Base-by-base conservation (phyloP, 23 red algal genomes). In the Gracilaria domingensis region DNA sequence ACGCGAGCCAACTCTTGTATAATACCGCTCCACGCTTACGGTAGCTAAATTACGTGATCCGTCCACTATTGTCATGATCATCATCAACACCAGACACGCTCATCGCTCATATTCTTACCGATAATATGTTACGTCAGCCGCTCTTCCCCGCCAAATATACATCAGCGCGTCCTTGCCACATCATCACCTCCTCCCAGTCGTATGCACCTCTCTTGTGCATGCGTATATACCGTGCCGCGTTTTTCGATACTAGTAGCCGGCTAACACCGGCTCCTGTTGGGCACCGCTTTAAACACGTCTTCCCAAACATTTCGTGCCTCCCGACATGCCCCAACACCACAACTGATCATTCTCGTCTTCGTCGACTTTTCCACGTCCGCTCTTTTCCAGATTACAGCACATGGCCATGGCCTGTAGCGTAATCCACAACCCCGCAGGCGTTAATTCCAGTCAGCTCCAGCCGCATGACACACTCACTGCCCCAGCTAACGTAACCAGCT, bases 351-450 rank as follows among this genome's bases (percentile, higher is more conserved):
- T 18, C 8, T 20, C 32, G 0, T 69, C 64, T 69, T 69, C 33
- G 64, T 69, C 64, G 64, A 69, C 64, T 36, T 37, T 69, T 69
- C 64, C 64, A 69, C 64, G 64, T 69, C 32, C 16, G n/a, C n/a
- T n/a, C n/a, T n/a, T n/a, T n/a, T n/a, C n/a, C n/a, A n/a, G n/a
- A n/a, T n/a, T n/a, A n/a, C n/a, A n/a, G n/a, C n/a, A n/a, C n/a
- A n/a, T n/a, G n/a, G n/a, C 20, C 60, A 29, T 66, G 23, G 6
- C 60, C 11, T n/a, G n/a, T n/a, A n/a, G n/a, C n/a, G n/a, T n/a
- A n/a, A n/a, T n/a, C n/a, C n/a, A 45, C 42, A 45, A 45, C 42
- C 42, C 4, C 5, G 5, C 42, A 7, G 11, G 42, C 42, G 42
- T 45, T 45, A 4, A 55, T 20, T 7, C 51, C 51, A 55, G 18